phyloP scores from a whole-genome alignment of 495 filamentous ascomycete species.

The Tetracladium marchalianum region DNA sequence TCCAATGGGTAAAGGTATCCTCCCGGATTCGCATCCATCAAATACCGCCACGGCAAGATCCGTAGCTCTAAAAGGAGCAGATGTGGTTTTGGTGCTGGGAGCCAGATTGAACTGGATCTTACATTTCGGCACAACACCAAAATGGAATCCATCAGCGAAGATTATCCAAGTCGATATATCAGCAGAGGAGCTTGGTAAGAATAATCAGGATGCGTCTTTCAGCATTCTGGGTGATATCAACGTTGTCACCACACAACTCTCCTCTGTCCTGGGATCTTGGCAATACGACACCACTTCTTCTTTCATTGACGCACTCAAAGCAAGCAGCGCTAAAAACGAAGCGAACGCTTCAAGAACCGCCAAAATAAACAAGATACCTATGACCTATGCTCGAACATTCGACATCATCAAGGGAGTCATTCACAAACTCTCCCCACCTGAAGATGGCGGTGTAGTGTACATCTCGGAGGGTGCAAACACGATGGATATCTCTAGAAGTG shows the following conservation, averaged over 20 bases:
- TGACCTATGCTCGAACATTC: slow-evolving; percentile 47
- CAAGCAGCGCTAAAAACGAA: slow-evolving; percentile 33
- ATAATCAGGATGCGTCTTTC: slow-evolving; percentile 34
- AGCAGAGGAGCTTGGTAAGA: slow-evolving; percentile 46
- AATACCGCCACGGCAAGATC: slow-evolving; percentile 50
- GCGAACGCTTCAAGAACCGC: slow-evolving; percentile 29
- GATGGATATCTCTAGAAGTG: slow-evolving; percentile 56
- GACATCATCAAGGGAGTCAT: slow-evolving; percentile 40
- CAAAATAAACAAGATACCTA: slow-evolving; percentile 27
- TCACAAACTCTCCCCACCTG: slow-evolving; percentile 23
- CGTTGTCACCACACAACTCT: slow-evolving; percentile 40
- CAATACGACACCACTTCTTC: slow-evolving; percentile 28
- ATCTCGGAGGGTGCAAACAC: slow-evolving; percentile 60
- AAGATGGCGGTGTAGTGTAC: slow-evolving; percentile 46
- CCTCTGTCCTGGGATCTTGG: slow-evolving; percentile 31
- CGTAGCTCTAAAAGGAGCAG: slow-evolving; percentile 44
- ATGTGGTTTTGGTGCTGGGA: slow-evolving; percentile 50
- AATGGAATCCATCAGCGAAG: slow-evolving; percentile 41
- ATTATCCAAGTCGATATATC: slow-evolving; percentile 54
- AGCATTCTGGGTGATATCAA: slow-evolving; percentile 44
- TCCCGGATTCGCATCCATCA: slow-evolving; percentile 45
- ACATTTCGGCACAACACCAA: slow-evolving; percentile 49
- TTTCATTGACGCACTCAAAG: slow-evolving; percentile 24
- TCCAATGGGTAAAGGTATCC: slow-evolving; percentile 55
- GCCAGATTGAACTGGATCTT: slow-evolving; percentile 58